Evolutionary conservation across 2,329 filamentous ascomycete species (phyloP).

Genomic region (Botrytis squamosa): DNA sequence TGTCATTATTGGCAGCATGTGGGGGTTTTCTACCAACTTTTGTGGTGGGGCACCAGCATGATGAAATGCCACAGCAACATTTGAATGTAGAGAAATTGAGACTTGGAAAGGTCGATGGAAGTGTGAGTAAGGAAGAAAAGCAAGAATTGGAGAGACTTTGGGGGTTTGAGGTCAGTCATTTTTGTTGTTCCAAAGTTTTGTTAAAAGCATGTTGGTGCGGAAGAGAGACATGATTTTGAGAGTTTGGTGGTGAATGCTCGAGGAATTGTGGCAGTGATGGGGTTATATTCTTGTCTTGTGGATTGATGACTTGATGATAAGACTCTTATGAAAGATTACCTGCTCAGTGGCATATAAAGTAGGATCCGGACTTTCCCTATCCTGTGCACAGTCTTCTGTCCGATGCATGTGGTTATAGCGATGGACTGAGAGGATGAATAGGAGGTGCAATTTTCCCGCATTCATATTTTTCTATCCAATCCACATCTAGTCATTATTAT

Average conservation of each 20-base stretch:
- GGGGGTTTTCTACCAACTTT: background rate
- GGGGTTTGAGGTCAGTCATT: slow-evolving; percentile 50
- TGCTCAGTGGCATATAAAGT: background rate
- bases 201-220: no score
- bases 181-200: background rate
- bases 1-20: slow-evolving; percentile 3
- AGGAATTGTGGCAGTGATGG: background rate
- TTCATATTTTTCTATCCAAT: no score
- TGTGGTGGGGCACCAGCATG: background rate
- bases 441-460: background rate
- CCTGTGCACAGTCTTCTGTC: background rate
- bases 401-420: background rate
- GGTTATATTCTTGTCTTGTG: background rate
- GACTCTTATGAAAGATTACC: no score
- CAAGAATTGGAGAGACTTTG: slow-evolving; percentile 57
- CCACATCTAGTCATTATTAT: background rate
- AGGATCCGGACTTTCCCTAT: background rate
- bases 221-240: background rate
- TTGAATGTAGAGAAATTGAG: background rate
- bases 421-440: background rate
- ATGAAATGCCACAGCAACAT: background rate
- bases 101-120: slow-evolving; percentile 7
- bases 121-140: slow-evolving; percentile 47
- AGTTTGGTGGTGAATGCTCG: background rate
- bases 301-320: background rate